phyloP scores from a whole-genome alignment of 768 basidiomycete genomes.

The Amanita molliuscula region DNA sequence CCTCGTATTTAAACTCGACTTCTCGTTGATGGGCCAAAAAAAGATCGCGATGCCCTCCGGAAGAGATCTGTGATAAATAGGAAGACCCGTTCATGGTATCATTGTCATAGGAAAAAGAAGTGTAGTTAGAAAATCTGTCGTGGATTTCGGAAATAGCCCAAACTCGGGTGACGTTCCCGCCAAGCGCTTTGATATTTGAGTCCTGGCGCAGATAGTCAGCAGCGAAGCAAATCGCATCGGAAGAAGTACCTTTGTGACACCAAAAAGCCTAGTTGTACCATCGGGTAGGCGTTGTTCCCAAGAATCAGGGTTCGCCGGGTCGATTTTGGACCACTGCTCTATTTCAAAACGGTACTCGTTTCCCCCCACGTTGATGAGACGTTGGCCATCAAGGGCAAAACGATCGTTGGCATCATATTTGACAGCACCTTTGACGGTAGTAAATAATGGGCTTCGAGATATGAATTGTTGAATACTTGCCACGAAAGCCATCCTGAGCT shows the following conservation, averaged over 20 bases:
- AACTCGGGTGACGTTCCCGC: neutral
- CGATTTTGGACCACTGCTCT: neutral
- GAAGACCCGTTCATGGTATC: neutral
- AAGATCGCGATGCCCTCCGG: neutral
- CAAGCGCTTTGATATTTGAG: neutral
- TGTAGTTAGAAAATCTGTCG: neutral
- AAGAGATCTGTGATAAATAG: neutral
- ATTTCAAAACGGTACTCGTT: neutral
- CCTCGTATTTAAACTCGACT: neutral
- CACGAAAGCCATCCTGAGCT: neutral
- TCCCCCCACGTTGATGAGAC: neutral
- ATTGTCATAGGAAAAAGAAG: neutral
- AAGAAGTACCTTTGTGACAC: neutral
- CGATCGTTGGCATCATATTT: neutral
- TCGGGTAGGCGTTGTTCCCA: neutral
- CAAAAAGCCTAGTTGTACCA: neutral
- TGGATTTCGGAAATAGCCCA: neutral
- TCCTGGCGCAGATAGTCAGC: neutral
- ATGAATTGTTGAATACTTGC: too few relatives aligned
- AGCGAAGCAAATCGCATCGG: too few relatives aligned
- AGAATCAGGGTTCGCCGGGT: neutral
- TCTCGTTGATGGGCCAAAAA: neutral
- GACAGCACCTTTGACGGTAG: neutral
- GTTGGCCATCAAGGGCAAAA: neutral
- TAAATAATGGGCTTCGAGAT: too few relatives aligned